Conservation (phyloP, 2,329 filamentous ascomycete species). For the Lizonia empirigonia region DNA sequence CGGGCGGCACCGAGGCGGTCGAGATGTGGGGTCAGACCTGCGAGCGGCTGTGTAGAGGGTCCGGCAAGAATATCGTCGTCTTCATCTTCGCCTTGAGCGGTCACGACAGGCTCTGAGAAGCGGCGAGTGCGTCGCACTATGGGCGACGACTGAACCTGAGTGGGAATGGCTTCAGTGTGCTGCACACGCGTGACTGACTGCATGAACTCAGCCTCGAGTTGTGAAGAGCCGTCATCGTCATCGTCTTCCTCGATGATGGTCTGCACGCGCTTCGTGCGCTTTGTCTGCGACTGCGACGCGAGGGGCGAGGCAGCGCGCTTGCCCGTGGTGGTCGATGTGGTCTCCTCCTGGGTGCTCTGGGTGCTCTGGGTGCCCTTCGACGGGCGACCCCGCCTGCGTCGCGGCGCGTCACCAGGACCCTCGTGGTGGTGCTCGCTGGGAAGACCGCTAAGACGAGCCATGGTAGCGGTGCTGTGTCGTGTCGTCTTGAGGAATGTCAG, state of each 20-base stretch:
- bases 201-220: conserved; percentile 43
- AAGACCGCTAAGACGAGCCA: conserved; percentile 44
- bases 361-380: conserved; percentile 33
- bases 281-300: conserved; percentile 33
- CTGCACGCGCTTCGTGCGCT: conserved; percentile 42
- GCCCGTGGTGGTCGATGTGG: conserved; percentile 13
- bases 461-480: conserved; percentile 20
- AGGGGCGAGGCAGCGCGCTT: conserved; percentile 41
- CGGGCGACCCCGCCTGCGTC: conserved; percentile 39
- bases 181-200: conserved; percentile 37
- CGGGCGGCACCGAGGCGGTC: conserved; percentile 36
- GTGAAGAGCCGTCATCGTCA: conserved; percentile 19
- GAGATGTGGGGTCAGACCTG: conserved; percentile 43
- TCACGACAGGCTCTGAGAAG: conserved; percentile 43
- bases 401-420: conserved; percentile 42
- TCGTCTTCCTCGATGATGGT: conserved; percentile 25
- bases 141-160: conserved; percentile 20
- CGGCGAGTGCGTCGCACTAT: conserved; percentile 36
- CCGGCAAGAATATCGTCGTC: conserved; percentile 25
- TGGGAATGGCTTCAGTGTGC: conserved; percentile 21
- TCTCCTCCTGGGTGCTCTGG: conserved; percentile 22
- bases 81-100: conserved; percentile 25
- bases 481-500: conserved; percentile 8
- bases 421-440: conserved; percentile 46
- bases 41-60: conserved; percentile 34